Base-by-base conservation (phyloP, 2,329 filamentous ascomycete species). In the Dothiorella sarmentorum region DNA sequence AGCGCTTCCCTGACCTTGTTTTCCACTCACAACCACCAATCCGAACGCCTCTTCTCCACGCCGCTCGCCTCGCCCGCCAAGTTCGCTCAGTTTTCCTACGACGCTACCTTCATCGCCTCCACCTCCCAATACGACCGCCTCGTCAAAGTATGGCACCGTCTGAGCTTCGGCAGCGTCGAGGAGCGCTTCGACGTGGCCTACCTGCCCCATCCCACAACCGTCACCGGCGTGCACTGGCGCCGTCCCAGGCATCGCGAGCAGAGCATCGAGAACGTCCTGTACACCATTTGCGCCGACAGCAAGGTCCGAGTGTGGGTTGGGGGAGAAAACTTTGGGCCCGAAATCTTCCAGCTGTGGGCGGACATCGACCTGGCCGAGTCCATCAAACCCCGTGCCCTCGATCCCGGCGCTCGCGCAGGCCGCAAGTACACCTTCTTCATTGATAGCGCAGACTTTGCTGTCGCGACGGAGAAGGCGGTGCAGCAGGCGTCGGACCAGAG, bases 151-250 rank as follows among this genome's bases (percentile, higher is more conserved):
- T 99, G 95, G 94, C 85, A 91, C 63, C 84, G 93, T 56, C 78
- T 96, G 22, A 89, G 88, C 7, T 97, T 93, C 69, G 91, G 91
- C 13, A 82, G 85, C 0, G 87, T 91, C 60, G 88, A 95, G 65
- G 88, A 91, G 37, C 83, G 89, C 59, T 97, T 97, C 73, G 93
- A 97, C 67, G 87, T 96, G 66, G 86, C 87, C 26, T 97, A 97
- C 73, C 84, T 99, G 1, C 80, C 86, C n/a, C 94, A 99, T 70
- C 90, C 91, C 1, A 80, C 83, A 24, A 76, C 87, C 0, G 85
- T 99, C n/a, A 93, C 90, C 3, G 85, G 84, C 61, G 76, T 96
- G 61, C 87, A 93, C 70, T 99, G 95, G 95, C 86, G 90, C 45
- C 84, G 85, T 62, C 90, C 90, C 5, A 84, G 85, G 62, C 85